Evolutionary conservation across 352 stramenopile genomes (phyloP), one percentile per base, ranked within the genome.

Genomic region (Globisporangium rhizosaccharum): DNA sequence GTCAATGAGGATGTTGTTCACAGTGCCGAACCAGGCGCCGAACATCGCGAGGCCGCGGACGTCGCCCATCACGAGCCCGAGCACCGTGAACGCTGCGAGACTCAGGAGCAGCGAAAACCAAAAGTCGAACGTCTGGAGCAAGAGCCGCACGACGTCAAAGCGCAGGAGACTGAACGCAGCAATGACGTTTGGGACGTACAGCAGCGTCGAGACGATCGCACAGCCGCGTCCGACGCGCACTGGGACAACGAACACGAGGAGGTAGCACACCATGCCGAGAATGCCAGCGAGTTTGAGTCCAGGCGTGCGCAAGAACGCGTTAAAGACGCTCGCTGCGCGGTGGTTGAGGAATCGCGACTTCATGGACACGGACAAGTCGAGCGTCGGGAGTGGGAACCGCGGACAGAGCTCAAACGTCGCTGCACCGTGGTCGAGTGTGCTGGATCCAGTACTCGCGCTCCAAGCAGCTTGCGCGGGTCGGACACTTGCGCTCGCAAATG

Each of bases 241-340:
- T 2, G 55, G 36, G n/a, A 39, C 14, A 2, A 59, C 6, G 9
- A 57, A 39, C 23, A 46, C 11, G 18, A 46, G 14, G 8, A 51
- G 26, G 39, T 57, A 51, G 10, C 23, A 30, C 20, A 26, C 15
- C 39, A 57, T 41, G 61, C 76, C 53, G 6, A 59, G 37, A 9
- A 52, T 56, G 12, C 44, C 52, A 6, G 61, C 28, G 8, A 62
- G 25, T 51, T 50, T 11, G 30, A 50, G 20, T 51, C 42, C 41
- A 41, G 8, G 53, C 23, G 61, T 87, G 67, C 15, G 23, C 44
- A 64, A 23, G 37, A 63, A 64, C 23, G 15, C 3, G 15, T 58
- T 50, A 9, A 59, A 49, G 15, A 42, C 15, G 12, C 25, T n/a
- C 9, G 48, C 6, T 0, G 20, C 45, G 6, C 6, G 2, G n/a